Percentiles rank a stretch among this genome's conserved stretches.
Evolutionary conservation across 192 early-diverging fungal genomes (phyloP).

Genomic region (Fimicolochytrium jonesii): DNA sequence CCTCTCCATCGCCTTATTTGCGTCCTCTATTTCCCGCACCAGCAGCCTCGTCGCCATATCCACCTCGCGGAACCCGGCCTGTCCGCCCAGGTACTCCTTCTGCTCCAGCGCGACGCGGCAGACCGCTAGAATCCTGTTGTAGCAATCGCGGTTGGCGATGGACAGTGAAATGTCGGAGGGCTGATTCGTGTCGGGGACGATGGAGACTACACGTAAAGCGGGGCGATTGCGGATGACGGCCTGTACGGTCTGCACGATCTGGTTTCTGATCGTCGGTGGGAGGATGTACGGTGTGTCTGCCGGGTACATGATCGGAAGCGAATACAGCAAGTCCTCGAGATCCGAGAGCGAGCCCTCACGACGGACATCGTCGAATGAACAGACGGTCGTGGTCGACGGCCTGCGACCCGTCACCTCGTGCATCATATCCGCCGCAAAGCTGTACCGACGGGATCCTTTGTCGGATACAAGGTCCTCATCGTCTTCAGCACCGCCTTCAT

Average conservation of each 20-base stretch:
- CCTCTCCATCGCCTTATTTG: conserved; percentile 2
- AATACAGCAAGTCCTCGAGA: conserved; percentile 19
- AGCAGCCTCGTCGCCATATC: neutral
- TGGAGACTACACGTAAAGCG: neutral
- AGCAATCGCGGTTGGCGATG: neutral
- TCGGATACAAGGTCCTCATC: too few relatives aligned
- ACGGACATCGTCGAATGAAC: neutral
- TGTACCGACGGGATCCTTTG: too few relatives aligned
- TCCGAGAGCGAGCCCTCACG: neutral
- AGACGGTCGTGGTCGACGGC: too few relatives aligned
- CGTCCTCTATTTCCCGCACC: conserved; percentile 6
- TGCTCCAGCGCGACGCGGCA: neutral
- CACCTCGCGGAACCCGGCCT: conserved; percentile 13
- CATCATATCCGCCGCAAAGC: too few relatives aligned
- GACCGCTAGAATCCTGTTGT: conserved; percentile 17
- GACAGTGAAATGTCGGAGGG: conserved; percentile 1
- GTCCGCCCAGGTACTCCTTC: conserved; percentile 21
- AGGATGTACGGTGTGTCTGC: conserved; percentile 8
- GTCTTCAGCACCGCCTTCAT: neutral
- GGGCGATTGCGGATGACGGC: conserved; percentile 18
- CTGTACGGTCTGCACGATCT: conserved; percentile 28
- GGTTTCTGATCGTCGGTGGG: conserved; percentile 18
- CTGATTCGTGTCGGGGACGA: conserved; percentile 11
- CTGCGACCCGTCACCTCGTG: too few relatives aligned
- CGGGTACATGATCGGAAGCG: conserved; percentile 19